Conservation (phyloP, 768 basidiomycete species). For the Tricholoma hemisulphureum region DNA sequence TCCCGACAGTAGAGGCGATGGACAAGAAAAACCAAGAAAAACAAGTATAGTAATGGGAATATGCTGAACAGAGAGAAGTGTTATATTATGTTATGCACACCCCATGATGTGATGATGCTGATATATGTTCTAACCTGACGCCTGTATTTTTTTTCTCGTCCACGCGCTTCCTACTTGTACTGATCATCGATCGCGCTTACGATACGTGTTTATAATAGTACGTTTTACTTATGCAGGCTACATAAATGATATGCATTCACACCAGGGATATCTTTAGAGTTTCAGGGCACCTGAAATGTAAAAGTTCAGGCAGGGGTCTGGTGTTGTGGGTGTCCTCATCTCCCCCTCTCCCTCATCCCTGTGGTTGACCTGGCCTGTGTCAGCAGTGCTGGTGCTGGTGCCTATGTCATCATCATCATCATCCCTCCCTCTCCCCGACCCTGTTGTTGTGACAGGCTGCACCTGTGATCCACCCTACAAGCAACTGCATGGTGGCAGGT, state of each 20-base stretch:
- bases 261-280: too few relatives aligned
- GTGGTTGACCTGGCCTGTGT: too few relatives aligned
- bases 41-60: background rate
- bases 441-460: too few relatives aligned
- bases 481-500: too few relatives aligned
- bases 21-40: background rate
- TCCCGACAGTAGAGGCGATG: background rate
- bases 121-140: background rate
- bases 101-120: background rate
- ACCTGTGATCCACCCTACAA: too few relatives aligned
- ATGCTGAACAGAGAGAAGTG: background rate
- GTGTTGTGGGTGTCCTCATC: too few relatives aligned
- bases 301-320: too few relatives aligned
- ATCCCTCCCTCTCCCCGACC: too few relatives aligned
- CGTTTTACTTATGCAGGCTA: background rate
- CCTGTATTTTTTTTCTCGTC: background rate
- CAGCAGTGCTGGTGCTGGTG: too few relatives aligned
- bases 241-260: background rate
- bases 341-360: too few relatives aligned
- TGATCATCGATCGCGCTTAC: background rate
- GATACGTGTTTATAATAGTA: background rate
- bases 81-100: background rate
- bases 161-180: background rate
- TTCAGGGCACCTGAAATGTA: too few relatives aligned
- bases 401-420: too few relatives aligned